Evolutionary conservation across 345 rosid species (phyloP).

Genomic region (Salix udensis): DNA sequence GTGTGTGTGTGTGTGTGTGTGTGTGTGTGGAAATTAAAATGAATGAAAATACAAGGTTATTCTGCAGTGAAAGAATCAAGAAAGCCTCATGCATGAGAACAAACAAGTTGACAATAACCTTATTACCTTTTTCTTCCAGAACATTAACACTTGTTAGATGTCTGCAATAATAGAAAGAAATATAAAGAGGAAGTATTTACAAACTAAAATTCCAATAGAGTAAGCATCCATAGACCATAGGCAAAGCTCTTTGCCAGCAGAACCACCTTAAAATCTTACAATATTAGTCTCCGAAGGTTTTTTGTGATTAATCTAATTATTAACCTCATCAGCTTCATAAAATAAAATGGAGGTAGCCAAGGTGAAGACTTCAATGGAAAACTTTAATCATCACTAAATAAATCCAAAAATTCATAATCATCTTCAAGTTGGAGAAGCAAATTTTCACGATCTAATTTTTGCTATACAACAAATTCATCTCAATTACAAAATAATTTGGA

Average conservation of each 20-base stretch:
- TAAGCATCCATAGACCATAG: neutral
- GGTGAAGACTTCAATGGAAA: neutral
- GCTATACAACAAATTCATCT: slow-evolving; percentile 32
- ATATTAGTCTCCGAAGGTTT: neutral
- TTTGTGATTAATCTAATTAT: neutral
- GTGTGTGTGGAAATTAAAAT: too few species aligned
- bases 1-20: too few species aligned
- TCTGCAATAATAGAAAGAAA: too few species aligned
- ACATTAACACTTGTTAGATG: too few species aligned
- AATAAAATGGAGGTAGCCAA: neutral
- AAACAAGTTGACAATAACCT: too few species aligned
- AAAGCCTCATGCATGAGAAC: neutral
- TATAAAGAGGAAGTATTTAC: too few species aligned
- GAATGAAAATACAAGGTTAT: too few species aligned
- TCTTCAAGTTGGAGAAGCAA: slow-evolving; percentile 1
- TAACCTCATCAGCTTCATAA: neutral
- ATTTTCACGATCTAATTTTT: neutral
- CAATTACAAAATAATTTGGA: slow-evolving; percentile 13
- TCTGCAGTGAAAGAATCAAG: too few species aligned
- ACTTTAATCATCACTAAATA: neutral
- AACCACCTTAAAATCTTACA: neutral
- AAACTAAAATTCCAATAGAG: too few species aligned
- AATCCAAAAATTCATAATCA: slow-evolving; percentile 6
- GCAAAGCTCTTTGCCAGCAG: neutral
- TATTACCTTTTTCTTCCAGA: too few species aligned